phyloP scores from a whole-genome alignment of 2,329 filamentous ascomycete genomes.

The Phoma sp. region DNA sequence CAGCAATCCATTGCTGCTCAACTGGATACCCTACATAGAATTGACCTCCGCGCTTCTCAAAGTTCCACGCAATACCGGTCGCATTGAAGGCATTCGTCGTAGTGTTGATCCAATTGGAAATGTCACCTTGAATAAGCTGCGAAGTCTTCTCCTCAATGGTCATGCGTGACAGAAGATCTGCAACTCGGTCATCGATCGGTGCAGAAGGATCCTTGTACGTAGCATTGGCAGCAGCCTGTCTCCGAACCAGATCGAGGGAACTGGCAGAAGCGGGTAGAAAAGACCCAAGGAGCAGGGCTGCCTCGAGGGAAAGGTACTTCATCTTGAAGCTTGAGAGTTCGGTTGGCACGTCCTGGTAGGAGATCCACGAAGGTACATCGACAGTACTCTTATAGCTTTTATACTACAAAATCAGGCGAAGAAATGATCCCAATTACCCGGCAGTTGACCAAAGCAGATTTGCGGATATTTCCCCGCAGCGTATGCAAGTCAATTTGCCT shows the following conservation, averaged over 20 bases:
- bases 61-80: slow-evolving; percentile 71
- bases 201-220: slow-evolving; percentile 70
- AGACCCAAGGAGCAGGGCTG: slow-evolving; percentile 27
- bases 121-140: slow-evolving; percentile 69
- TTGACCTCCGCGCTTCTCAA: slow-evolving; percentile 69
- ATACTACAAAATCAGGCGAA: background rate
- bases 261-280: slow-evolving; percentile 22
- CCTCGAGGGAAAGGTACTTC: slow-evolving; percentile 18
- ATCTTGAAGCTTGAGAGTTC: slow-evolving; percentile 16
- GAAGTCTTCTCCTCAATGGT: slow-evolving; percentile 76
- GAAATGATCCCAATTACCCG: slow-evolving; percentile 10
- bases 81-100: slow-evolving; percentile 72
- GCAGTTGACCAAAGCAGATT: slow-evolving; percentile 2
- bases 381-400: background rate
- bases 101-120: slow-evolving; percentile 77
- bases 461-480: slow-evolving; percentile 19
- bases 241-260: slow-evolving; percentile 38
- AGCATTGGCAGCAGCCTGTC: slow-evolving; percentile 38
- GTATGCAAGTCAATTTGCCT: slow-evolving; percentile 13
- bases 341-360: background rate
- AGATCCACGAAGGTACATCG: background rate
- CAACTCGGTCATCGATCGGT: slow-evolving; percentile 68
- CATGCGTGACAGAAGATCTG: slow-evolving; percentile 75
- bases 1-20: slow-evolving; percentile 67
- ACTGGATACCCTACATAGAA: slow-evolving; percentile 77